Base-by-base conservation (phyloP, 2,329 filamentous ascomycete genomes). In the Xylaria sp. region DNA sequence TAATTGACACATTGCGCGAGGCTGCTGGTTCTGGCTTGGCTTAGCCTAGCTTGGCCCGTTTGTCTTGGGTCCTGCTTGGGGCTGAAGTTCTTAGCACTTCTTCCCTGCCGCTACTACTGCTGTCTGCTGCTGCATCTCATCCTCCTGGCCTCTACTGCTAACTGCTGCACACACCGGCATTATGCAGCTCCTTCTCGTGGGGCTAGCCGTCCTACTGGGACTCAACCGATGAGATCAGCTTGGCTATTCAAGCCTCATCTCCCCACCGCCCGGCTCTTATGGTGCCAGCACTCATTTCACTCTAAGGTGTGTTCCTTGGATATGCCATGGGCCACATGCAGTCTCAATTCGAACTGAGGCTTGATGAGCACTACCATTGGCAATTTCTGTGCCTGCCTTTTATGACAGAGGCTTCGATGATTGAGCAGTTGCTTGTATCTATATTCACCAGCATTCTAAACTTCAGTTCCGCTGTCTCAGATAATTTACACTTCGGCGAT, bases 111-210 rank as follows among this genome's bases (percentile, higher is more conserved):
- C 29, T 62, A 44, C 25, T 18, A 53, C 60, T 55, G 50, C 55
- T 13, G 18, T 53, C 60, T 47, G 40, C 32, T 35, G 40, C 13
- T 61, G 61, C 29, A 35, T 25, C 29, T 37, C 35, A 16, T 60
- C 59, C 61, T 18, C 40, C 40, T 42, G 40, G 40, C 40, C 5
- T 42, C 40, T 27, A 13, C 37, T 40, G 54, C 54, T 23, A 27
- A 18, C 50, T 53, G 29, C 55, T 13, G 69, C 66, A 66, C 25
- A 21, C 42, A 16, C 59, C 65, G 66, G 65, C 40, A 65, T 60
- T 55, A 64, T 69, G 69, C 66, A 63, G 64, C 42, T 53, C 55
- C 58, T 65, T 61, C 48, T 69, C 66, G 60, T 66, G 66, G 59
- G 59, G 53, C 44, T 47, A n/a, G 25, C 50, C 60, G 35, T 60